phyloP scores from a whole-genome alignment of 345 rosid species.

The Microthlaspi erraticum region DNA sequence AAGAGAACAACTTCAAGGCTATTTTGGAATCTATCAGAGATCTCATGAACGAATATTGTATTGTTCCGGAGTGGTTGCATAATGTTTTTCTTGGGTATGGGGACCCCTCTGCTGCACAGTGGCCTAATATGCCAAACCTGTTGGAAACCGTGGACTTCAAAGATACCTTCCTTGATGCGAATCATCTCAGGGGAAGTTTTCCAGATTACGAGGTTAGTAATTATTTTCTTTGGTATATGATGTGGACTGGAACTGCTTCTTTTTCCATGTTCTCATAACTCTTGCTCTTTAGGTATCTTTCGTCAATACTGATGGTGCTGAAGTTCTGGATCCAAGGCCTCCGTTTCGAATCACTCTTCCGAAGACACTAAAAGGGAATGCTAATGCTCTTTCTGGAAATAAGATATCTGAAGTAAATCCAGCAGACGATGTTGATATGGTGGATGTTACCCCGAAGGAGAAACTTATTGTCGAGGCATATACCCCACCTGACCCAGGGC shows the following conservation, averaged over 20 bases:
- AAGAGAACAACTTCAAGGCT: conserved; percentile 99
- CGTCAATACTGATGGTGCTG: conserved; percentile 66
- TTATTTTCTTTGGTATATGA: conserved; percentile 28
- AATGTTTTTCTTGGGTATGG: conserved; percentile 96
- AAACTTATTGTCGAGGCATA: conserved; percentile 88
- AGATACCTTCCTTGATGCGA: conserved; percentile 84
- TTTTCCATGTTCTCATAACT: conserved; percentile 29
- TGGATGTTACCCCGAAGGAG: conserved; percentile 60
- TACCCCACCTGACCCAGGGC: conserved; percentile 94
- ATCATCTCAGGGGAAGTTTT: conserved; percentile 81
- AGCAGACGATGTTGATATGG: conserved; percentile 54
- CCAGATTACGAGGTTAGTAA: conserved; percentile 71
- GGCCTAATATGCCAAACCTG: conserved; percentile 97
- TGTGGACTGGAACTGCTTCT: conserved; percentile 31
- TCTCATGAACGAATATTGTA: conserved; percentile 99
- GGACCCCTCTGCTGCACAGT: conserved; percentile 98
- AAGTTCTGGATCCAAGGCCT: conserved; percentile 72
- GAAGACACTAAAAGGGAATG: conserved; percentile 63
- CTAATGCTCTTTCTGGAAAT: conserved; percentile 82
- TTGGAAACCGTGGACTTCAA: conserved; percentile 90
- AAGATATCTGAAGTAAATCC: conserved; percentile 55
- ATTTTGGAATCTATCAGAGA: conserved; percentile 98
- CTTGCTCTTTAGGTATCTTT: conserved; percentile 64
- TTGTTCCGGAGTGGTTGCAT: conserved; percentile 99
- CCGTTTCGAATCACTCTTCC: conserved; percentile 87